phyloP scores from a whole-genome alignment of 164 flowering plant genomes.

The Piper longum region DNA sequence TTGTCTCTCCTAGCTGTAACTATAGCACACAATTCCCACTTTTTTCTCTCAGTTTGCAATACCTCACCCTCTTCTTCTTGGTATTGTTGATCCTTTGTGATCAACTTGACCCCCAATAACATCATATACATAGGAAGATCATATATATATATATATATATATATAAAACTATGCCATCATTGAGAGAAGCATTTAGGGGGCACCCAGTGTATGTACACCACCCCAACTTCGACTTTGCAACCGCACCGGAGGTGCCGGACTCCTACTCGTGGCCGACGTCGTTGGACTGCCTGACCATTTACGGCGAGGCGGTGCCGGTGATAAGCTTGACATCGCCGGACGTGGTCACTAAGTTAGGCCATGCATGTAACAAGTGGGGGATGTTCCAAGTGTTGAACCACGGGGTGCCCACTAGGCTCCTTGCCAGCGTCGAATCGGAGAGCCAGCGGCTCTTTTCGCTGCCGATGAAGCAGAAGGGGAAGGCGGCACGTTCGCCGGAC shows the following conservation, averaged over 20 bases:
- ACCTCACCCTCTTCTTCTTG: no score
- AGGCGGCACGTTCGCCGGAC: constrained; percentile 47
- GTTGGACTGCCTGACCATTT: neutral
- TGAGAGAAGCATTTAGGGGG: constrained; percentile 29
- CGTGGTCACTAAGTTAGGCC: constrained; percentile 22
- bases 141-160: constrained; percentile 21
- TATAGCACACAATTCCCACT: neutral
- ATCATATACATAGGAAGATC: no score
- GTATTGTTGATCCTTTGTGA: no score
- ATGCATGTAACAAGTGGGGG: constrained; percentile 81
- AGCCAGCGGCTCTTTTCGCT: constrained; percentile 43
- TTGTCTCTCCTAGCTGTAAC: neutral
- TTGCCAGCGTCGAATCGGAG: constrained; percentile 29
- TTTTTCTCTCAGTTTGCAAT: no score
- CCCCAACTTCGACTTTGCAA: constrained; percentile 35
- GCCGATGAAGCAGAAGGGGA: constrained; percentile 56
- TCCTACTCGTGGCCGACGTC: constrained; percentile 45
- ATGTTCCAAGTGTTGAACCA: constrained; percentile 67
- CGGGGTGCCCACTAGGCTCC: constrained; percentile 30
- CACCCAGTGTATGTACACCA: constrained; percentile 25
- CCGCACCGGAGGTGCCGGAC: constrained; percentile 55
- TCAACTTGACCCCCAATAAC: no score
- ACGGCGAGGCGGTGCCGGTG: constrained; percentile 26
- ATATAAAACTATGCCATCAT: constrained; percentile 31
- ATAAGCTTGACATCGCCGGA: constrained; percentile 44